Conservation (phyloP, 176 grass and related monocot species). For the Echinochloa phyllopogon region DNA sequence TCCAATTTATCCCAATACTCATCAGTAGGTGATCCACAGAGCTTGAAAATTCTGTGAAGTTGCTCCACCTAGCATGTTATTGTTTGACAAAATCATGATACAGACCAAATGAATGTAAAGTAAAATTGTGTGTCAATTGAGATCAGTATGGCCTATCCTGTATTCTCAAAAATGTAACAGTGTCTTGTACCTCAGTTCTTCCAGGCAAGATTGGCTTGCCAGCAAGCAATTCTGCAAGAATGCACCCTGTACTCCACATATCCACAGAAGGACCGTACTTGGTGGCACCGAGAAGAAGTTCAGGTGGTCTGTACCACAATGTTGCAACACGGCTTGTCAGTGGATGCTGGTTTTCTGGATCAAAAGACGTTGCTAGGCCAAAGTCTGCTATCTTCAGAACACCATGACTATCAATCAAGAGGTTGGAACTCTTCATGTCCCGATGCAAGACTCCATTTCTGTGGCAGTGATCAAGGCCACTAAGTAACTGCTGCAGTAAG, state of each 20-base stretch:
- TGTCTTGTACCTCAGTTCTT: constrained; percentile 75
- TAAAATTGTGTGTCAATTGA: not conserved
- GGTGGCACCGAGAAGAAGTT: constrained; percentile 82
- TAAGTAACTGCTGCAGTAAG: constrained; percentile 76
- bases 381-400: constrained; percentile 88
- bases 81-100: constrained; percentile 18
- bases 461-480: constrained; percentile 86
- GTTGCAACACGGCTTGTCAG: constrained; percentile 88
- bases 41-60: constrained; percentile 97
- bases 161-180: constrained; percentile 11
- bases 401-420: constrained; percentile 72
- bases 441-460: constrained; percentile 77
- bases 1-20: constrained; percentile 84
- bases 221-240: constrained; percentile 78
- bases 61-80: constrained; percentile 79
- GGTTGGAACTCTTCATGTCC: constrained; percentile 86
- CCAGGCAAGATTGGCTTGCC: constrained; percentile 83
- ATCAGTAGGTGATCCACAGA: constrained; percentile 78
- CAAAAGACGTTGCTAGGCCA: constrained; percentile 77
- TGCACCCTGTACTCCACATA: constrained; percentile 93
- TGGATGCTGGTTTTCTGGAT: constrained; percentile 57
- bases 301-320: constrained; percentile 89
- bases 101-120: constrained; percentile 4
- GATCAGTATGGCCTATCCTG: not conserved
- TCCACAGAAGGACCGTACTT: constrained; percentile 83